These are phyloP conservation scores for Flagelloscypha sp. DNA, from an alignment of 768 basidiomycete species.

Conservation along the genomic window DNA sequence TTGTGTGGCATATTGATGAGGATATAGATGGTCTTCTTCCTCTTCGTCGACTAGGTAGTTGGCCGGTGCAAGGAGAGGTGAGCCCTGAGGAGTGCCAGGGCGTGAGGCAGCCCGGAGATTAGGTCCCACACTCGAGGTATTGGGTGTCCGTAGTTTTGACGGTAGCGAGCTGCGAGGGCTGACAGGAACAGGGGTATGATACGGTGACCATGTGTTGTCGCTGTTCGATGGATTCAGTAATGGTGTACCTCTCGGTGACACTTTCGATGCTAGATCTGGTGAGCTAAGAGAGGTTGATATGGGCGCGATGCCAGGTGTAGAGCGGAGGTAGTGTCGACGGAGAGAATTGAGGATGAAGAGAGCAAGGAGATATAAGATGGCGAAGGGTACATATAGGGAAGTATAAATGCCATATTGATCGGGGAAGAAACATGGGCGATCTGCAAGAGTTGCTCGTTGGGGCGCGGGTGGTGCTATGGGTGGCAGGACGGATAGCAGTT, in stretches of 20 bases:
- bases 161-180: conserved; percentile 35
- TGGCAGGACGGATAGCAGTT: conserved; percentile 60
- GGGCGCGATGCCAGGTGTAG: conserved; percentile 18
- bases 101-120: conserved; percentile 35
- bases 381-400: conserved; percentile 54
- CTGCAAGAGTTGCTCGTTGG: conserved; percentile 39
- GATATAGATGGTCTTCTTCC: conserved; percentile 40
- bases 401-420: conserved; percentile 55
- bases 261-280: conserved; percentile 27
- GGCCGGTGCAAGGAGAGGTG: conserved; percentile 30
- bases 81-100: conserved; percentile 32
- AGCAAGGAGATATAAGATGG: conserved; percentile 43
- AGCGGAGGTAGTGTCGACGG: conserved; percentile 12
- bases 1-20: conserved; percentile 38
- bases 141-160: conserved; percentile 32
- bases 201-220: conserved; percentile 31
- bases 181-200: conserved; percentile 22
- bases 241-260: conserved; percentile 10
- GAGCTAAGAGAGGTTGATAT: conserved; percentile 24
- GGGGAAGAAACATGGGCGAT: conserved; percentile 74
- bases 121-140: conserved; percentile 18
- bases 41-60: conserved; percentile 34
- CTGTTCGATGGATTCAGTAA: not conserved
- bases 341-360: conserved; percentile 38
- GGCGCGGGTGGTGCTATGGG: conserved; percentile 25